These are phyloP conservation scores for Arthromyces matolae DNA, from an alignment of 768 basidiomycete species.

Conservation along the genomic window DNA sequence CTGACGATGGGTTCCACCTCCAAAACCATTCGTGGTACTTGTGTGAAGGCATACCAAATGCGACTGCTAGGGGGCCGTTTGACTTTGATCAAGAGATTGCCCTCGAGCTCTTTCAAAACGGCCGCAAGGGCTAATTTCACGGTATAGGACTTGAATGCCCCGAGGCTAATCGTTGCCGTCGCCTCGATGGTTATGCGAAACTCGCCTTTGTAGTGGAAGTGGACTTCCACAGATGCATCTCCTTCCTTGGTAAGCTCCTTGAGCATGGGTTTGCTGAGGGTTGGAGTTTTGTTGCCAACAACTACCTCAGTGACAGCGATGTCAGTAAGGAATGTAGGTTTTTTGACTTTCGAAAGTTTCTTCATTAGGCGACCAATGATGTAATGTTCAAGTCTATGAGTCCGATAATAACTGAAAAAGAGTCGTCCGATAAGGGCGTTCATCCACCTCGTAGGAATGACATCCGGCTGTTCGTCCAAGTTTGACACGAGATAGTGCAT, in stretches of 20 bases:
- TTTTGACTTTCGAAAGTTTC: slow-evolving; percentile 89
- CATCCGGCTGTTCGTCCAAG: slow-evolving; percentile 90
- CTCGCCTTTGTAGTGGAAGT: slow-evolving; percentile 81
- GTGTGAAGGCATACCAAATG: slow-evolving; percentile 95
- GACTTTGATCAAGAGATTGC: slow-evolving; percentile 83
- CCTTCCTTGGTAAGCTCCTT: slow-evolving; percentile 96
- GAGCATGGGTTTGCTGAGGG: slow-evolving; percentile 95
- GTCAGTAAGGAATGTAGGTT: slow-evolving; percentile 80
- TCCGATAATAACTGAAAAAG: slow-evolving; percentile 90
- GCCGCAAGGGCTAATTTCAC: slow-evolving; percentile 89
- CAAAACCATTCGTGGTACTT: slow-evolving; percentile 82
- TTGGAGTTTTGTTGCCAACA: slow-evolving; percentile 79
- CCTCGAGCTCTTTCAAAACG: slow-evolving; percentile 85
- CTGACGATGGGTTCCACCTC: slow-evolving; percentile 93
- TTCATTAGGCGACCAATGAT: slow-evolving; percentile 90
- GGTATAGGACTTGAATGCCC: slow-evolving; percentile 79
- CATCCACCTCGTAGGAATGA: slow-evolving; percentile 96
- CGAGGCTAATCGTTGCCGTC: slow-evolving; percentile 81
- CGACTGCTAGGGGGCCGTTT: slow-evolving; percentile 95
- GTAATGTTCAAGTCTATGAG: slow-evolving; percentile 73
- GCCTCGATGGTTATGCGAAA: slow-evolving; percentile 88
- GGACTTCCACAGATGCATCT: slow-evolving; percentile 85
- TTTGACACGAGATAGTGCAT: slow-evolving; percentile 82
- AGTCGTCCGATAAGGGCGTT: slow-evolving; percentile 91
- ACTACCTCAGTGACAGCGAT: slow-evolving; percentile 86